Base-by-base conservation (phyloP, 768 basidiomycete species). In the Rhizopogon vesiculosus region DNA sequence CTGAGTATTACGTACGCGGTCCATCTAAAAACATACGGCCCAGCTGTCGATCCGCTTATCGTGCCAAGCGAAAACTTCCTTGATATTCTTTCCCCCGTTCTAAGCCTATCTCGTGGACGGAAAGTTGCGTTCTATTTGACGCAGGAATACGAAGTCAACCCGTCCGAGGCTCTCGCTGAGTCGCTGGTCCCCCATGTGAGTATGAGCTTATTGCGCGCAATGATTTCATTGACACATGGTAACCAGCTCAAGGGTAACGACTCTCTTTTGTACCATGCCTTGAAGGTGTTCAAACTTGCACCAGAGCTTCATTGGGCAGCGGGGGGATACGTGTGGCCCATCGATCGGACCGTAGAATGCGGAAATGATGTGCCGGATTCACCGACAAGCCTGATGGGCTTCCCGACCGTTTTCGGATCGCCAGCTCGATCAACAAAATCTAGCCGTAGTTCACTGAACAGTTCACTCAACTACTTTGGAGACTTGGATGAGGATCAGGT, bases 291-390 rank as follows among this genome's bases (percentile, higher is more conserved):
- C 75, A 90, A 90, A 57, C 81, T 92, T 45, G 68, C 73, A 1
- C 87, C 88, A 0, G 87, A 87, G 57, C 77, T 92, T 1, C 87
- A 87, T 56, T 92, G 88, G 86, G 83, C 85, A 16, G 90, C 91
- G 33, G 89, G 89, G 2, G 89, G 89, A 18, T 91, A 87, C 66
- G 76, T 92, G 58, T 92, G 91, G 90, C 84, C 89, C 0, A 75
- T 82, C 25, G 86, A 88, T 62, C 80, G 81, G 50, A 78, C 81
- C 0, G 85, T 91, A 18, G 87, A 91, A 62, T 78, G 81, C 54
- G 76, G 76, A 40, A 74, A 73, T 51, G 81, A 84, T 40, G 69
- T 75, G 54, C 58, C 61, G 7, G 70, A 73, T 3, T 62, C 63
- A 1, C 62, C 67, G n/a, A 61, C 56, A 19, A 51, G 56, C 0